Conservation (phyloP, 352 stramenopile species). For the Phytopythium boreale region DNA sequence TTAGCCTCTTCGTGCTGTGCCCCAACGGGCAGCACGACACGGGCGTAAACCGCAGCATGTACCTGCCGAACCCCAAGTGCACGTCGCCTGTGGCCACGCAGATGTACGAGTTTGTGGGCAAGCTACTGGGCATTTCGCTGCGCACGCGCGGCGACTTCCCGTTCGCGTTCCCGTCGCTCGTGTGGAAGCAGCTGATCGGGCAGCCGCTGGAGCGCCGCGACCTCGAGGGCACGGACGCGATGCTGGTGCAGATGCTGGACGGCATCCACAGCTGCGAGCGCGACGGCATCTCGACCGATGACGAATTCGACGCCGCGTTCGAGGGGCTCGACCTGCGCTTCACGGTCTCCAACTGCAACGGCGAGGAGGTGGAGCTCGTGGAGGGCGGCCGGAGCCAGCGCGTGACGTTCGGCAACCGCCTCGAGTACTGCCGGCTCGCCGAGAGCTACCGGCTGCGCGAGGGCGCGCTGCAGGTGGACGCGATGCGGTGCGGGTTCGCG, state of each 20-base stretch:
- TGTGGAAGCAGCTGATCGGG: constrained; percentile 92
- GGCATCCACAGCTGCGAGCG: constrained; percentile 81
- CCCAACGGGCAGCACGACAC: constrained; percentile 88
- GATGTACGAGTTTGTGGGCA: constrained; percentile 94
- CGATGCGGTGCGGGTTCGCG: constrained; percentile 81
- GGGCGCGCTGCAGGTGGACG: constrained; percentile 58
- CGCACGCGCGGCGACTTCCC: constrained; percentile 91
- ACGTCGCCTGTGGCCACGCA: constrained; percentile 84
- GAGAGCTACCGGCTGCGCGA: constrained; percentile 83
- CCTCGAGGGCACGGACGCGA: constrained; percentile 87
- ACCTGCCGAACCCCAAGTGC: constrained; percentile 86
- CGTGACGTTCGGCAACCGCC: constrained; percentile 84
- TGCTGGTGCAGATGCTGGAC: constrained; percentile 89
- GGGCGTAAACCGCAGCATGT: constrained; percentile 83
- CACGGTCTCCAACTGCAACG: constrained; percentile 82
- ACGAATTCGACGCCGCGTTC: constrained; percentile 78
- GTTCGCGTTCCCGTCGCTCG: constrained; percentile 89
- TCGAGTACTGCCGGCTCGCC: constrained; percentile 80
- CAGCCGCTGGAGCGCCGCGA: constrained; percentile 78
- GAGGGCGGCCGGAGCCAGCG: constrained; percentile 55
- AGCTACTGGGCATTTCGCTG: constrained; percentile 93
- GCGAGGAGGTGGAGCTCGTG: constrained; percentile 79
- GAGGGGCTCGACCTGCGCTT: constrained; percentile 75
- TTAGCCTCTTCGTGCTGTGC: constrained; percentile 82
- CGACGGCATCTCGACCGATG: constrained; percentile 75